Percentiles rank a stretch among this genome's conserved stretches.
Conservation (phyloP, 2,329 filamentous ascomycete genomes). For the Colletotrichum theobromicola region DNA sequence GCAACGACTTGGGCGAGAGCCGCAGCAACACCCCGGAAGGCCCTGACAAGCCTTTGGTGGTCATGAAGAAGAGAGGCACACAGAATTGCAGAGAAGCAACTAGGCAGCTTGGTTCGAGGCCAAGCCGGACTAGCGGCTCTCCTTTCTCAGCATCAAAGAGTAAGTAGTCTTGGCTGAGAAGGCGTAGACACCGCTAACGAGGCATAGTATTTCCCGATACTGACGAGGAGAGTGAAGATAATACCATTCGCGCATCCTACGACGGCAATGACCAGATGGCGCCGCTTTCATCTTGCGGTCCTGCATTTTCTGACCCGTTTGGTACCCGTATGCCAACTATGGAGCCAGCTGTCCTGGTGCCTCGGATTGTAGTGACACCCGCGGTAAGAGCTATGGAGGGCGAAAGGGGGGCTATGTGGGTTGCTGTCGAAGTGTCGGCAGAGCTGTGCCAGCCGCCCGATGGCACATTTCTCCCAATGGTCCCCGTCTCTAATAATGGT, state of each 20-base stretch:
- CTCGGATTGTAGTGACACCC: slow-evolving; percentile 48
- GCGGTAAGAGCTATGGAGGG: slow-evolving; percentile 41
- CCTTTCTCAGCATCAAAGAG: neutral
- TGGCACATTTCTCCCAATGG: neutral
- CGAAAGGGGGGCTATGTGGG: slow-evolving; percentile 46
- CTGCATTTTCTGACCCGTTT: neutral
- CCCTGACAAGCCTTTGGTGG: slow-evolving; percentile 31
- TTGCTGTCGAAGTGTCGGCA: slow-evolving; percentile 52
- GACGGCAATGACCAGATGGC: neutral
- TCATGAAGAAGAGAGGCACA: slow-evolving; percentile 39
- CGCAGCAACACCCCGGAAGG: slow-evolving; percentile 28
- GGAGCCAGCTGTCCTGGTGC: slow-evolving; percentile 38
- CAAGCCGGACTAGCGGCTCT: neutral
- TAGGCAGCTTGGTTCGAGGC: neutral
- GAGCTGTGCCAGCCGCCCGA: slow-evolving; percentile 33
- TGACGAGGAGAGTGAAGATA: neutral
- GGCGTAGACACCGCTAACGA: neutral
- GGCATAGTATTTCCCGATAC: neutral
- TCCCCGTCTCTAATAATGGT: neutral
- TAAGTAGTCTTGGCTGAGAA: neutral
- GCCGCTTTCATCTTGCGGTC: neutral
- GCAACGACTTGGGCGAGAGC: slow-evolving; percentile 29
- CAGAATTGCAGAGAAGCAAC: neutral
- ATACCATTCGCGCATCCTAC: neutral
- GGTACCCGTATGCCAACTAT: neutral